A percentile compares a stretch with the other conserved stretches of the same genome.
These are phyloP conservation scores for Arachis monticola DNA, from an alignment of 331 rosid genomes.

Conservation along the genomic window DNA sequence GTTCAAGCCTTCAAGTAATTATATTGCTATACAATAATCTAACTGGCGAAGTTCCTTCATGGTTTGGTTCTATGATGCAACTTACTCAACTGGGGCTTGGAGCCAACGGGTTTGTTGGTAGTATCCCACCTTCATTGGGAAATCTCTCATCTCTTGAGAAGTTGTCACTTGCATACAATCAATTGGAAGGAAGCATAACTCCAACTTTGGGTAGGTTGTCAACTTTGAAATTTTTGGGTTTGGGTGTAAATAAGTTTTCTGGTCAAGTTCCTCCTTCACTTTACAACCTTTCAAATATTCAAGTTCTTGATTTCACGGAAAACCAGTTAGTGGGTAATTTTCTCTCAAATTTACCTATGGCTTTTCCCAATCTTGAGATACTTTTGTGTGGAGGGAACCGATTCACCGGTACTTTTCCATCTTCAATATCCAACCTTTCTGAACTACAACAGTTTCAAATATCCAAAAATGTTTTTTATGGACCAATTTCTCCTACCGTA, in stretches of 20 bases:
- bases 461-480: not conserved
- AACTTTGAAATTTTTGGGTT: not conserved
- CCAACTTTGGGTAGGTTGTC: slow-evolving; percentile 31
- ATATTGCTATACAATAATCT: not conserved
- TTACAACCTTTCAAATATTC: slow-evolving; percentile 44
- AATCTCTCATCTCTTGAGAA: slow-evolving; percentile 30
- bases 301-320: fast-evolving
- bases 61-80: slow-evolving; percentile 37
- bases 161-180: slow-evolving; percentile 5
- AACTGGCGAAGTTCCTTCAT: slow-evolving; percentile 36
- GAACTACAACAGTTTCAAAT: not conserved
- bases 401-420: slow-evolving; percentile 41
- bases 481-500: not conserved
- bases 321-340: slow-evolving; percentile 44
- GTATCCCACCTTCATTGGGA: slow-evolving; percentile 48
- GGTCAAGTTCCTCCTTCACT: slow-evolving; percentile 43
- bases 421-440: slow-evolving; percentile 48
- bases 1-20: slow-evolving; percentile 24
- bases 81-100: not conserved
- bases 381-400: not conserved
- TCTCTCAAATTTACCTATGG: slow-evolving; percentile 36
- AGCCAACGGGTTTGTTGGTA: slow-evolving; percentile 35
- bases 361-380: slow-evolving; percentile 25
- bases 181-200: slow-evolving; percentile 45
- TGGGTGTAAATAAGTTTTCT: slow-evolving; percentile 21